Evolutionary conservation across 768 basidiomycete species (phyloP).

Genomic region (Tulasnella sp.): DNA sequence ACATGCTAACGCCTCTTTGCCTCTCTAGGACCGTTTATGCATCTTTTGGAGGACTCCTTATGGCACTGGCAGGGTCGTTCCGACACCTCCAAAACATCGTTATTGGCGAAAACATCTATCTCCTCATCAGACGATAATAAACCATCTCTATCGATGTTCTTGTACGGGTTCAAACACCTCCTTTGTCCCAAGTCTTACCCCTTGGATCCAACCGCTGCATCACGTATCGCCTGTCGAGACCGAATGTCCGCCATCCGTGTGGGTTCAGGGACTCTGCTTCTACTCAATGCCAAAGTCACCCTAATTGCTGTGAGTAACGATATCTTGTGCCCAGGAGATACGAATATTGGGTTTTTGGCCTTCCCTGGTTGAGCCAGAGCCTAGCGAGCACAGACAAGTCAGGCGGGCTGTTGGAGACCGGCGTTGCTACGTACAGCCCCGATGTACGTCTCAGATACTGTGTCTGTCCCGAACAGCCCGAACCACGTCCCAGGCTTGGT

Average conservation of each 20-base stretch:
- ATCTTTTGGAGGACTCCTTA: constrained; percentile 89
- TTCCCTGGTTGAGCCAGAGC: constrained; percentile 7
- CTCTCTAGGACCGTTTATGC: constrained; percentile 74
- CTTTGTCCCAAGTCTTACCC: too few species aligned
- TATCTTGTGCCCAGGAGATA: constrained; percentile 23
- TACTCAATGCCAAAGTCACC: constrained; percentile 17
- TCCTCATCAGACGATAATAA: constrained; percentile 63
- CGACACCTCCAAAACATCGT: constrained; percentile 87
- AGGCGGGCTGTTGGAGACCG: neutral
- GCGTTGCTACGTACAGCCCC: constrained; percentile 11
- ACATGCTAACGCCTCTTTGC: neutral
- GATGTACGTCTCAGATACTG: neutral
- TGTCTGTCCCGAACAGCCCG: constrained; percentile 5
- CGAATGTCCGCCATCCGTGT: constrained; percentile 23
- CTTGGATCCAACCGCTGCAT: neutral
- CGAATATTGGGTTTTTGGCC: constrained; percentile 22
- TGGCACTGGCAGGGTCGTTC: constrained; percentile 87
- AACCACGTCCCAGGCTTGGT: constrained; percentile 14
- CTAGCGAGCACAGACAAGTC: neutral
- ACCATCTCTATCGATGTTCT: neutral
- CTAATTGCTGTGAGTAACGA: constrained; percentile 19
- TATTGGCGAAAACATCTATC: constrained; percentile 83
- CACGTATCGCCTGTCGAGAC: constrained; percentile 7
- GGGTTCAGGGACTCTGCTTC: constrained; percentile 23
- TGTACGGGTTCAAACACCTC: neutral